Evolutionary conservation across 2,329 filamentous ascomycete genomes (phyloP).

Genomic region (Exserohilum turcica): DNA sequence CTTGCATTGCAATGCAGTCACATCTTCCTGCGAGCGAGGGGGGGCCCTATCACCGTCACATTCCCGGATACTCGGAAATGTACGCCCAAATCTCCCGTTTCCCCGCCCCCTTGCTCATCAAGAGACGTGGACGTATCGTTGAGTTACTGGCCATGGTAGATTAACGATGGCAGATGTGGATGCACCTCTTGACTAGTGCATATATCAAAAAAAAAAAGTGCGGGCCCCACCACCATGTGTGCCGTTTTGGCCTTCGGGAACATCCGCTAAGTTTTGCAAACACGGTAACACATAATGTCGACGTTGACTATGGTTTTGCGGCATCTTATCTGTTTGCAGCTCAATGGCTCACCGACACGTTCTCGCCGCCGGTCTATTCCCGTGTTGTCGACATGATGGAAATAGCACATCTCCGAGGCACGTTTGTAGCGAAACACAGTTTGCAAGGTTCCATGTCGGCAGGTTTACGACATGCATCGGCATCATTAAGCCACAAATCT

Average conservation of each 20-base stretch:
- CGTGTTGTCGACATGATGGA: neutral
- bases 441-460: slow-evolving; percentile 5
- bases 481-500: neutral
- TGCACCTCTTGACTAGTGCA: slow-evolving; percentile 1
- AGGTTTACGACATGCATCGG: slow-evolving; percentile 7
- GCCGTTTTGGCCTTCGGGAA: slow-evolving; percentile 4
- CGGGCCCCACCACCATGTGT: slow-evolving; percentile 2
- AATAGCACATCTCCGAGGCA: neutral
- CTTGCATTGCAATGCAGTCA: slow-evolving; percentile 6
- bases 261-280: slow-evolving; percentile 9
- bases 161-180: neutral
- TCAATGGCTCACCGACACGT: neutral
- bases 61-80: neutral
- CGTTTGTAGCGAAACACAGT: slow-evolving; percentile 1
- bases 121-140: too few species aligned
- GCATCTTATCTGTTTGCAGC: too few species aligned
- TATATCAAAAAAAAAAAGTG: neutral
- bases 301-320: too few species aligned
- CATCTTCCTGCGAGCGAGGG: neutral
- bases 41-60: neutral
- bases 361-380: neutral
- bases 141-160: neutral
- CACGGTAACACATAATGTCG: too few species aligned
- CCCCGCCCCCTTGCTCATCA: neutral
- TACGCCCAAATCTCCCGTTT: neutral